Evolutionary conservation across 495 filamentous ascomycete species (phyloP).

Genomic region (Xylaria curta): DNA sequence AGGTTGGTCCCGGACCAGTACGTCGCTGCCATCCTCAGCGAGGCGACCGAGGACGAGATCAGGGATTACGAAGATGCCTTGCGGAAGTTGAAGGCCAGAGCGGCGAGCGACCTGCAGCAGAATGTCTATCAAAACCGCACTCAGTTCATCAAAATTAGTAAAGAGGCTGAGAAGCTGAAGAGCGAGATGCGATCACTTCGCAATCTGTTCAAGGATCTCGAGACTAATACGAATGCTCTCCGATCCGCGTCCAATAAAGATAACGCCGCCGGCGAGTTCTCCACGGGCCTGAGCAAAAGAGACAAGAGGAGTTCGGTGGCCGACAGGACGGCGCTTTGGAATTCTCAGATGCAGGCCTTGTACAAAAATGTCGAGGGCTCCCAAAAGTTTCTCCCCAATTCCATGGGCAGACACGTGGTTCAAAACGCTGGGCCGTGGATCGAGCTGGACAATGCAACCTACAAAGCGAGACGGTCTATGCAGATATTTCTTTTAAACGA

Average conservation of each 20-base stretch:
- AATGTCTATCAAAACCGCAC: conserved; percentile 98
- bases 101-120: conserved; percentile 88
- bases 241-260: conserved; percentile 67
- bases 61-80: conserved; percentile 78
- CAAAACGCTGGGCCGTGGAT: conserved; percentile 91
- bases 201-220: conserved; percentile 87
- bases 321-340: conserved; percentile 96
- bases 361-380: conserved; percentile 97
- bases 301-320: conserved; percentile 84
- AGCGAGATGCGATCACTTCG: conserved; percentile 91
- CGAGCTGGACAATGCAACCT: conserved; percentile 95
- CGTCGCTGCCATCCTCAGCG: conserved; percentile 78
- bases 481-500: conserved; percentile 94
- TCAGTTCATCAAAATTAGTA: conserved; percentile 98
- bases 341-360: conserved; percentile 80
- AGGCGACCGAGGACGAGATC: conserved; percentile 94
- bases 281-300: conserved; percentile 62
- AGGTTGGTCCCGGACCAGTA: conserved; percentile 78
- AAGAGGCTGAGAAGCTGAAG: conserved; percentile 97
- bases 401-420: conserved; percentile 88
- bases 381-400: conserved; percentile 93
- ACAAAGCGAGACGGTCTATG: conserved; percentile 84
- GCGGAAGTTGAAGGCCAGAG: conserved; percentile 78
- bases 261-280: conserved; percentile 45
- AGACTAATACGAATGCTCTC: conserved; percentile 72